Percentiles rank a stretch among this genome's conserved stretches.
Conservation (phyloP, 176 grass and related monocot genomes). For the Rhipidocladum racemiflorum region DNA sequence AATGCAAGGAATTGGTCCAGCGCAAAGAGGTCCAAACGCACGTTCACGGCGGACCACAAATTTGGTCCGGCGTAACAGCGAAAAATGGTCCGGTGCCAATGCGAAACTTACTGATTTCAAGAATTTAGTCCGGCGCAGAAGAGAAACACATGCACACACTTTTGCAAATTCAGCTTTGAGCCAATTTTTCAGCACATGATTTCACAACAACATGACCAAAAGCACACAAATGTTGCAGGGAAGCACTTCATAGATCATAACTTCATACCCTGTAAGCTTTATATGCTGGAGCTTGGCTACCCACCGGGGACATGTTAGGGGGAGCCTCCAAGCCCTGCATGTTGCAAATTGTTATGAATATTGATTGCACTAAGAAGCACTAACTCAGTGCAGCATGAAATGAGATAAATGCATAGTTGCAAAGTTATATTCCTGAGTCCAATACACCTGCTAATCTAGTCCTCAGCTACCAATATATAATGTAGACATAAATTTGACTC, state of each 20-base stretch:
- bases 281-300: slow-evolving; percentile 37
- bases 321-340: slow-evolving; percentile 32
- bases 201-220: too few relatives aligned
- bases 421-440: neutral
- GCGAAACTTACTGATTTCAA: too few relatives aligned
- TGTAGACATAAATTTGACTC: neutral
- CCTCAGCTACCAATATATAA: neutral
- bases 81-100: too few relatives aligned
- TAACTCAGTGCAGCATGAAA: neutral
- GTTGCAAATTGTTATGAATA: neutral
- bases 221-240: neutral
- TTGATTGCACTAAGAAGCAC: neutral
- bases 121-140: too few relatives aligned
- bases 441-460: neutral
- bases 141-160: too few relatives aligned
- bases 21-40: too few relatives aligned
- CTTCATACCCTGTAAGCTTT: slow-evolving; percentile 40
- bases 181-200: too few relatives aligned
- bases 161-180: too few relatives aligned
- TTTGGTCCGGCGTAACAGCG: too few relatives aligned
- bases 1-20: too few relatives aligned
- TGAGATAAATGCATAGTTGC: neutral
- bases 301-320: slow-evolving; percentile 22
- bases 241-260: neutral
- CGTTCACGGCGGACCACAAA: too few relatives aligned